Evolutionary conservation across 2,329 filamentous ascomycete species (phyloP).

Genomic region (Thelonectria rubi): DNA sequence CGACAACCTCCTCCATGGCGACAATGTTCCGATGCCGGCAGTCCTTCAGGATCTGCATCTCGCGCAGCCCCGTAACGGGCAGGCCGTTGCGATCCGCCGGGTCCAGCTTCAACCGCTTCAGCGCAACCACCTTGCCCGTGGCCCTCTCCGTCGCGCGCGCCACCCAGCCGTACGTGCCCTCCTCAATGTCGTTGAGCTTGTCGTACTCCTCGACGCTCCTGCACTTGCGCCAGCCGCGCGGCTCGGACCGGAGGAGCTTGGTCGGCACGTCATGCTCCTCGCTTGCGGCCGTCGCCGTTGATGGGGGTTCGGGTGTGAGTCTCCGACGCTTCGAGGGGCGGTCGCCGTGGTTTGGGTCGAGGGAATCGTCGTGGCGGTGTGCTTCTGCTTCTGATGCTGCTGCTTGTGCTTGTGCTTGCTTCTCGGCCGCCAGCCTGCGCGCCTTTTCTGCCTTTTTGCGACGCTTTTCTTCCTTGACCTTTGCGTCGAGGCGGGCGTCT

Average conservation of each 20-base stretch:
- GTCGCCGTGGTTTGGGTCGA: constrained; percentile 39
- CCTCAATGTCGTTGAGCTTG: constrained; percentile 94
- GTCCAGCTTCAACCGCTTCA: constrained; percentile 95
- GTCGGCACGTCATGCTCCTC: constrained; percentile 45
- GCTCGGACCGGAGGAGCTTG: constrained; percentile 76
- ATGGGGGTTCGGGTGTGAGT: constrained; percentile 58
- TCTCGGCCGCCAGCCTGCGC: constrained; percentile 66
- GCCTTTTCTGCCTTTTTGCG: constrained; percentile 84
- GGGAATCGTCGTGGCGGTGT: constrained; percentile 1
- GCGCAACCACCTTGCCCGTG: constrained; percentile 83
- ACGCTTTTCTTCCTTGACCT: constrained; percentile 87
- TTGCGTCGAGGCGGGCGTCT: constrained; percentile 77
- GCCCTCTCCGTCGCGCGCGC: constrained; percentile 79
- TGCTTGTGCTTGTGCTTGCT: constrained; percentile 51
- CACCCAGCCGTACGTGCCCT: constrained; percentile 96
- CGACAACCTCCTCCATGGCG: constrained; percentile 81
- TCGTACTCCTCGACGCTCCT: constrained; percentile 89
- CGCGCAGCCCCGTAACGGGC: constrained; percentile 89
- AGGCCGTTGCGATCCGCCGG: constrained; percentile 76
- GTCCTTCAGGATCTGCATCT: constrained; percentile 90
- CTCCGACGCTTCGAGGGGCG: constrained; percentile 70
- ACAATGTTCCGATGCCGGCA: constrained; percentile 87
- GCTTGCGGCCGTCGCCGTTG: constrained; percentile 19
- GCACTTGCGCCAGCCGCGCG: constrained; percentile 72
- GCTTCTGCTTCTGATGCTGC: constrained; percentile 36